A percentile compares a stretch with the other conserved stretches of the same genome.
phyloP scores from a whole-genome alignment of 805 yeast genomes.

The Monosporozyma yasuniensis region DNA sequence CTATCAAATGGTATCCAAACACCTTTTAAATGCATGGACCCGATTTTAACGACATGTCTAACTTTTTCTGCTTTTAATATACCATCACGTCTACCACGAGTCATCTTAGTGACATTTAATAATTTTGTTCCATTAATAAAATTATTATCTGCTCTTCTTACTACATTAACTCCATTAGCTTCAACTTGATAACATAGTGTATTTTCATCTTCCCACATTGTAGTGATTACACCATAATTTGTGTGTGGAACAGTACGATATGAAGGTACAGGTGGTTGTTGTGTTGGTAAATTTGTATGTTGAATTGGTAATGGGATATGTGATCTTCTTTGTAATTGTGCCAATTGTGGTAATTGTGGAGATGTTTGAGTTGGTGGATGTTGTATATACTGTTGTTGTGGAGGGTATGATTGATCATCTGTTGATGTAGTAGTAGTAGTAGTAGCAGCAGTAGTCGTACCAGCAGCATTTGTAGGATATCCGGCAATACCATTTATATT shows the following conservation, averaged over 20 bases:
- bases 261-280: background rate
- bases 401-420: background rate
- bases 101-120: slow-evolving; percentile 77
- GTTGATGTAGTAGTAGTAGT: background rate
- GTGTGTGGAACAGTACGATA: slow-evolving; percentile 4
- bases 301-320: background rate
- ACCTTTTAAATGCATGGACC: slow-evolving; percentile 81
- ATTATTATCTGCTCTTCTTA: slow-evolving; percentile 75
- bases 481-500: no score
- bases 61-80: slow-evolving; percentile 67
- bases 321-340: background rate
- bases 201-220: slow-evolving; percentile 88
- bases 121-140: slow-evolving; percentile 82
- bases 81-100: slow-evolving; percentile 81
- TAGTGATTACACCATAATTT: slow-evolving; percentile 50
- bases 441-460: slow-evolving; percentile 1
- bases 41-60: slow-evolving; percentile 75
- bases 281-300: background rate
- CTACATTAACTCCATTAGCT: slow-evolving; percentile 71
- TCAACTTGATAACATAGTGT: slow-evolving; percentile 81
- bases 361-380: background rate
- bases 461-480: no score
- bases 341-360: background rate
- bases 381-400: background rate
- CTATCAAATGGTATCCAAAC: slow-evolving; percentile 87